Conservation (phyloP, 768 basidiomycete genomes). For the Aureoboletus auriporus region DNA sequence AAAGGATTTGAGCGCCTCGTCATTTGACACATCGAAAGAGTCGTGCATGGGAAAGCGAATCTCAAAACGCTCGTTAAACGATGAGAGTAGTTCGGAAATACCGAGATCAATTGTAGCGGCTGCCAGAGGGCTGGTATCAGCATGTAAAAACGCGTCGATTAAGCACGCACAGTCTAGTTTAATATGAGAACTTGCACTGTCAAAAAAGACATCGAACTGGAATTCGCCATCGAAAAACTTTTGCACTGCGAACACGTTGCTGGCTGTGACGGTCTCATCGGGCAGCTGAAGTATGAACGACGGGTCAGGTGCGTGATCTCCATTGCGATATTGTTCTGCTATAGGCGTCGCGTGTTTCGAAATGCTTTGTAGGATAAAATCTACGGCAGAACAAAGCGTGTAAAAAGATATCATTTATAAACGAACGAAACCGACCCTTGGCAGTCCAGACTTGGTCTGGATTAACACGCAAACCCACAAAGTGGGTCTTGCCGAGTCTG, state of each 20-base stretch:
- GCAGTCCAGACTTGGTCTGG: conserved; percentile 79
- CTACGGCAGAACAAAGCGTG: conserved; percentile 33
- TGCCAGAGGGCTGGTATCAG: conserved; percentile 23
- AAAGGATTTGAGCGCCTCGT: conserved; percentile 57
- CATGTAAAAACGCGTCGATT: neutral
- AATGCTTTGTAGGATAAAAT: conserved; percentile 59
- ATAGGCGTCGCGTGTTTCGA: conserved; percentile 52
- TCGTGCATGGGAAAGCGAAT: conserved; percentile 63
- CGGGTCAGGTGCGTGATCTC: conserved; percentile 63
- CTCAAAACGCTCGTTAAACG: conserved; percentile 67
- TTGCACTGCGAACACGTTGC: conserved; percentile 86
- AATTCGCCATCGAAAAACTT: conserved; percentile 82
- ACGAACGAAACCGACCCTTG: conserved; percentile 48
- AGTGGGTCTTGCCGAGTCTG: conserved; percentile 68
- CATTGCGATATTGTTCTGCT: conserved; percentile 47
- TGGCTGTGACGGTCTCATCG: conserved; percentile 65
- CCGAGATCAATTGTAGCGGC: conserved; percentile 65
- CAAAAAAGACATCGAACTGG: conserved; percentile 87
- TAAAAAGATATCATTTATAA: neutral
- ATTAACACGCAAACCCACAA: conserved; percentile 56
- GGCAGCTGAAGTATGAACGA: conserved; percentile 75
- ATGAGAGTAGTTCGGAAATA: conserved; percentile 57
- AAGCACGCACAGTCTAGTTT: conserved; percentile 56
- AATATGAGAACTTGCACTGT: conserved; percentile 65
- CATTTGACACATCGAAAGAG: conserved; percentile 45